Base-by-base conservation (phyloP, 768 basidiomycete genomes). In the Tubosaeta brunneosetosa region DNA sequence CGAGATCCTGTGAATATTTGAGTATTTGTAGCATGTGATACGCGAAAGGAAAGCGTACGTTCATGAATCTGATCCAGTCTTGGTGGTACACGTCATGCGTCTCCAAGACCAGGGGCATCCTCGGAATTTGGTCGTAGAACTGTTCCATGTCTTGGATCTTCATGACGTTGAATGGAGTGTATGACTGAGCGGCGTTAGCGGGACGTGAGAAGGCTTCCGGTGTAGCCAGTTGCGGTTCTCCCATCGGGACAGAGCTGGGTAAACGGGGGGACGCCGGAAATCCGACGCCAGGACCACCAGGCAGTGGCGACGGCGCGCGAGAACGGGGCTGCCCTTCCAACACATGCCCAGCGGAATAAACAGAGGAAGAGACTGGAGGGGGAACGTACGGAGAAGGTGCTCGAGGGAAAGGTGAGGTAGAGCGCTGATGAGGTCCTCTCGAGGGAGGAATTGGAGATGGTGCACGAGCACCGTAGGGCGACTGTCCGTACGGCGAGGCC, bases 21-120 rank as follows among this genome's bases (percentile, higher is more conserved):
- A 51, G 26, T 7, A 31, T 33, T 19, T 5, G 19, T n/a, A 26
- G 22, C 11, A n/a, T 16, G 16, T 1, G 9, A 42, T 33, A 1
- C 1, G 12, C 26, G 37, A 3, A 37, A 46, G 17, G 14, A 17
- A 73, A 77, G 74, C 79, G 12, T 61, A 88, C 89, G 72, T 83
- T 81, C 76, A 87, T 86, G 60, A 88, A 80, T 47, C 90, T 75
- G 55, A 77, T 81, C 90, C 90, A 93, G 61, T 93, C 90, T 50
- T 85, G 83, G 55, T 79, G 77, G 55, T 82, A 82, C 10, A 91
- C 83, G 61, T 93, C 90, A 61, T 91, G 90, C 17, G 86, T 77
- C 33, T 80, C 75, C 22, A 92, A 78, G 11, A 86, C 81, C 6
- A 75, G 56, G 7, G 90, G 90, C 82, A 92, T 85, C 60, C 82